These are phyloP conservation scores for Aspergillus pseudoterreus DNA, from an alignment of 2,329 filamentous ascomycete species.

Conservation along the genomic window DNA sequence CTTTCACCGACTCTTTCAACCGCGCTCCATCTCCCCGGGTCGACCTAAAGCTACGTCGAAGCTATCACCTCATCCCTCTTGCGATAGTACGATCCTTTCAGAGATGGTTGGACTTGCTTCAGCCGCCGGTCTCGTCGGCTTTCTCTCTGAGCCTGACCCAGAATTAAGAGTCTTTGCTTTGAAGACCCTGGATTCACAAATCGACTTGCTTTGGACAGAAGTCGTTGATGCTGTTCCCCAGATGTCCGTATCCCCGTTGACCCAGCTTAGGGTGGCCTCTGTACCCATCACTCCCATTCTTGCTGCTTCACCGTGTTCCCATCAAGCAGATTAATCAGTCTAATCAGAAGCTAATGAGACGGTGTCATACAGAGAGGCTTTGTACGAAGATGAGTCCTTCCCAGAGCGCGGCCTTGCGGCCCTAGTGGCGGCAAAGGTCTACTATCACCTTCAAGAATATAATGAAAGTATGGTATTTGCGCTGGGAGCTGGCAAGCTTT, in stretches of 20 bases:
- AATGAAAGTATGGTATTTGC: slow-evolving; percentile 99
- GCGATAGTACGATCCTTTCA: slow-evolving; percentile 20
- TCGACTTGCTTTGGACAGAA: slow-evolving; percentile 96
- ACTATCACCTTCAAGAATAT: slow-evolving; percentile 98
- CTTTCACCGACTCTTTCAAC: slow-evolving; percentile 6
- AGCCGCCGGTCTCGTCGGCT: slow-evolving; percentile 90
- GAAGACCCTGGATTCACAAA: slow-evolving; percentile 91
- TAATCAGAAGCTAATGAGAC: slow-evolving; percentile 10
- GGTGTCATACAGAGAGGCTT: slow-evolving; percentile 67
- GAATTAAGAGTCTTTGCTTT: slow-evolving; percentile 94
- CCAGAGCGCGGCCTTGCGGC: slow-evolving; percentile 91
- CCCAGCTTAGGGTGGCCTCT: background rate
- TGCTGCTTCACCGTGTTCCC: background rate
- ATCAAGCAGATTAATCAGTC: background rate
- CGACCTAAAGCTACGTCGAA: slow-evolving; percentile 26
- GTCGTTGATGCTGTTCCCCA: slow-evolving; percentile 87
- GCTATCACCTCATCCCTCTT: slow-evolving; percentile 31
- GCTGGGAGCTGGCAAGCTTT: slow-evolving; percentile 87
- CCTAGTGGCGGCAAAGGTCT: slow-evolving; percentile 93
- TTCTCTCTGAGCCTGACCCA: slow-evolving; percentile 88
- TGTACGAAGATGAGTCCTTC: slow-evolving; percentile 95
- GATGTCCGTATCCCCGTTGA: slow-evolving; percentile 62
- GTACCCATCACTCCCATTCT: background rate
- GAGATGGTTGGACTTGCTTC: slow-evolving; percentile 91
- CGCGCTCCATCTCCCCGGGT: slow-evolving; percentile 8